Percentiles rank a stretch among this genome's conserved stretches.
Evolutionary conservation across 306 rosid species (phyloP).

Genomic region (Luffa aegyptiaca): DNA sequence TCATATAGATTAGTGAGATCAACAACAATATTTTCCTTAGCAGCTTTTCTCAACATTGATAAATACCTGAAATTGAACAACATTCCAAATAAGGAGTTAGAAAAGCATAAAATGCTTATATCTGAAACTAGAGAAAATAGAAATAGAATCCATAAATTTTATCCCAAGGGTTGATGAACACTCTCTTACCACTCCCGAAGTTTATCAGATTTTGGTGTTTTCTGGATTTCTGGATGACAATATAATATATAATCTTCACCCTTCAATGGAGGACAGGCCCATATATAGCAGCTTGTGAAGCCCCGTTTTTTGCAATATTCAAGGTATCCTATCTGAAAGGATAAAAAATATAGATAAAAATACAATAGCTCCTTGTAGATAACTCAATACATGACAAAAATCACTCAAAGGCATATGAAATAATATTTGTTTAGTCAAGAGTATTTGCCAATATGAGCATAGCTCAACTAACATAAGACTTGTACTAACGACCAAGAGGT

Average conservation of each 20-base stretch:
- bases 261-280: constrained; percentile 99
- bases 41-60: constrained; percentile 82
- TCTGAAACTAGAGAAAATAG: neutral
- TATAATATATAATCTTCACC: constrained; percentile 98
- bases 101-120: constrained; percentile 8
- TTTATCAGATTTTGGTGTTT: constrained; percentile 98
- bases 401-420: neutral
- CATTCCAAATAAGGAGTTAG: constrained; percentile 20
- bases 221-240: constrained; percentile 98
- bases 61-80: constrained; percentile 58
- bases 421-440: neutral
- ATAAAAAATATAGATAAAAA: neutral
- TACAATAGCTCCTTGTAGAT: constrained; percentile 16
- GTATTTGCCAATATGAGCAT: neutral
- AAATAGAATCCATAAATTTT: constrained; percentile 8
- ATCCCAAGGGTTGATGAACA: neutral
- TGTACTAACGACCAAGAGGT: too few species aligned
- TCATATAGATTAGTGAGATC: constrained; percentile 85
- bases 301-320: constrained; percentile 95
- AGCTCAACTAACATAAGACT: too few species aligned
- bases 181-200: constrained; percentile 85
- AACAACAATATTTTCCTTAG: constrained; percentile 73
- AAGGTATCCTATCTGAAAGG: constrained; percentile 82
- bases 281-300: constrained; percentile 93
- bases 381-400: constrained; percentile 4